Base-by-base conservation (phyloP, 768 basidiomycete species). In the Suillus subalutaceus region DNA sequence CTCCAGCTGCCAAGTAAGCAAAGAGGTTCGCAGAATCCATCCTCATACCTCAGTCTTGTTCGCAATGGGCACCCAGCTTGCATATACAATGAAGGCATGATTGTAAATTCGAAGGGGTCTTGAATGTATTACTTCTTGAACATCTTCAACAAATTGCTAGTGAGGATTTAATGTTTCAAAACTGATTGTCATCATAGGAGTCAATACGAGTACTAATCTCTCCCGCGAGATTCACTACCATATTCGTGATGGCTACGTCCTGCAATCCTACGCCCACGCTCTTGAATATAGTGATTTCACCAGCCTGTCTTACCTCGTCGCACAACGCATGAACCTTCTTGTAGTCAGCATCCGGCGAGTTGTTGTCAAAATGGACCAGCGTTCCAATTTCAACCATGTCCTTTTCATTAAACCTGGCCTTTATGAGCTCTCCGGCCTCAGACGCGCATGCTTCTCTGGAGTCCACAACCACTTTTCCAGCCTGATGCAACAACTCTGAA, bases 181-280 rank as follows among this genome's bases (percentile, higher is more conserved):
- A 35, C 20, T n/a, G 55, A n/a, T n/a, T 4, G 6, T 37, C 35
- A 13, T 88, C 87, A 70, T 85, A 89, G 63, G 78, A 71, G 10
- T 72, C 67, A 26, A 93, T 77, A 0, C 71, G 63, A 0, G 79
- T 85, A 9, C 93, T 92, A 71, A 83, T 76, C 63, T 79, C 72
- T 69, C 87, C 79, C 2, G 94, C 93, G 62, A 81, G 82, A 5
- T 84, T 77, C 2, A 94, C 84, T 1, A 94, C 86, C 3, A 90
- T 85, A 63, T 78, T 82, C 12, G 93, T 88, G 65, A 96, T 92
- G 0, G 89, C 91, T 6, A 93, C 91, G 69, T 97, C 95, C 71
- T 96, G 94, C n/a, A 93, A 77, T 1, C 91, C 93, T 7, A 95
- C 77, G 2, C 95, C 94, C 6, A 96, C 95, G 0, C 90, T 92